Conservation (phyloP, 495 filamentous ascomycete genomes). For the Annulohypoxylon stygium region DNA sequence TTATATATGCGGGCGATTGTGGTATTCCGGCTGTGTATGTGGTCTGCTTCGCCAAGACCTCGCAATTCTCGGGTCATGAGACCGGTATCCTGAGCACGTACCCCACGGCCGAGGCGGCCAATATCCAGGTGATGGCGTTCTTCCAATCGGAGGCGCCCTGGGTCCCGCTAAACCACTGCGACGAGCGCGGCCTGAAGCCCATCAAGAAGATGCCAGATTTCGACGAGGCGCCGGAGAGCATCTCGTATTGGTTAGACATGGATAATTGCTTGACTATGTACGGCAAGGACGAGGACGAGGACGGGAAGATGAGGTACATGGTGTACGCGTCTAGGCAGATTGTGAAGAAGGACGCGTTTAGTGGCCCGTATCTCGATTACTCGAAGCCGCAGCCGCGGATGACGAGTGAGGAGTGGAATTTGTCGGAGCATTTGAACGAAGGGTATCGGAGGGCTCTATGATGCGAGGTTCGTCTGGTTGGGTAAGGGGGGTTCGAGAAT, state of each 20-base stretch:
- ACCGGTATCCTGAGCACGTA: neutral
- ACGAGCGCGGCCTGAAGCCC: neutral
- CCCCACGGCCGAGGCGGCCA: neutral
- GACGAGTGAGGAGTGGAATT: neutral
- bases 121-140: neutral
- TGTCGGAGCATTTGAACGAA: neutral
- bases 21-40: neutral
- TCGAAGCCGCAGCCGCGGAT: neutral
- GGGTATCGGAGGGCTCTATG: neutral
- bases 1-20: neutral
- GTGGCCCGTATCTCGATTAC: neutral
- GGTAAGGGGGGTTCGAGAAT: neutral
- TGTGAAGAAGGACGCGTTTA: neutral
- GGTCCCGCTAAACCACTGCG: neutral
- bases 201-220: neutral
- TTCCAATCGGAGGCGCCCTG: neutral
- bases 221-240: neutral
- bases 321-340: neutral
- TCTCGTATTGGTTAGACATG: neutral
- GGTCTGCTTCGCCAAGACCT: neutral
- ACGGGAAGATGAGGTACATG: neutral
- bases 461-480: neutral
- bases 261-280: neutral
- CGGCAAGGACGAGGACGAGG: neutral
- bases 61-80: neutral